These are phyloP conservation scores for Atkinsonella hypoxylon DNA, from an alignment of 2,329 filamentous ascomycete species.

Conservation along the genomic window DNA sequence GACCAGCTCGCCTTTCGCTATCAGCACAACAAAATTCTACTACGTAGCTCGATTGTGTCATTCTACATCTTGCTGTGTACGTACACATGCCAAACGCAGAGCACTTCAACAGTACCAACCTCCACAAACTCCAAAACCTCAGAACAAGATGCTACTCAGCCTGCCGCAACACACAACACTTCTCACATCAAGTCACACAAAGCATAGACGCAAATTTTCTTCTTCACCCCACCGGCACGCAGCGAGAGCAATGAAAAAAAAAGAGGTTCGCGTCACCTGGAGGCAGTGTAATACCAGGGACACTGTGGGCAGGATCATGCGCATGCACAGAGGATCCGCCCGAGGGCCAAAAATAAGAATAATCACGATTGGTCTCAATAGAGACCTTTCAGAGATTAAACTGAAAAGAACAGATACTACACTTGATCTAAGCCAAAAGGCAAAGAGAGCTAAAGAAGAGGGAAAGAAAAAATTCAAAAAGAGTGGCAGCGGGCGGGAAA, in stretches of 20 bases:
- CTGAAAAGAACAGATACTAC: slow-evolving; percentile 96
- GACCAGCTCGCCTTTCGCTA: too few species aligned
- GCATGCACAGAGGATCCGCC: slow-evolving; percentile 29
- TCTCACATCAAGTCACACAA: too few species aligned
- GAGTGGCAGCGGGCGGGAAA: slow-evolving; percentile 1
- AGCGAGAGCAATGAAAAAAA: slow-evolving; percentile 26
- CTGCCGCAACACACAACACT: too few species aligned
- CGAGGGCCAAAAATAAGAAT: slow-evolving; percentile 50
- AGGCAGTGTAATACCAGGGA: slow-evolving; percentile 35
- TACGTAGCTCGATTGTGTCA: too few species aligned
- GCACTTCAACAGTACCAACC: too few species aligned
- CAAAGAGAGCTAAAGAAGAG: slow-evolving; percentile 32
- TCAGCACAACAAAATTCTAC: too few species aligned
- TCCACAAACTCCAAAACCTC: too few species aligned
- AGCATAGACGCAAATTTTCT: slow-evolving; percentile 16
- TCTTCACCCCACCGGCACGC: slow-evolving; percentile 28
- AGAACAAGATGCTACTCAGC: too few species aligned
- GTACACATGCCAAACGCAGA: background rate
- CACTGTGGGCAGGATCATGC: slow-evolving; percentile 27
- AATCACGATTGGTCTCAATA: slow-evolving; percentile 65
- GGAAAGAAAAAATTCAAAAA: slow-evolving; percentile 15
- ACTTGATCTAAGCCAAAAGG: slow-evolving; percentile 77
- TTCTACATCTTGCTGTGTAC: background rate
- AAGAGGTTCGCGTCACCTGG: slow-evolving; percentile 29
- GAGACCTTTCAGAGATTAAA: slow-evolving; percentile 87